Percentiles rank a stretch among this genome's conserved stretches.
These are phyloP conservation scores for Colletotrichum sp. DNA, from an alignment of 2,329 filamentous ascomycete genomes.

Conservation along the genomic window DNA sequence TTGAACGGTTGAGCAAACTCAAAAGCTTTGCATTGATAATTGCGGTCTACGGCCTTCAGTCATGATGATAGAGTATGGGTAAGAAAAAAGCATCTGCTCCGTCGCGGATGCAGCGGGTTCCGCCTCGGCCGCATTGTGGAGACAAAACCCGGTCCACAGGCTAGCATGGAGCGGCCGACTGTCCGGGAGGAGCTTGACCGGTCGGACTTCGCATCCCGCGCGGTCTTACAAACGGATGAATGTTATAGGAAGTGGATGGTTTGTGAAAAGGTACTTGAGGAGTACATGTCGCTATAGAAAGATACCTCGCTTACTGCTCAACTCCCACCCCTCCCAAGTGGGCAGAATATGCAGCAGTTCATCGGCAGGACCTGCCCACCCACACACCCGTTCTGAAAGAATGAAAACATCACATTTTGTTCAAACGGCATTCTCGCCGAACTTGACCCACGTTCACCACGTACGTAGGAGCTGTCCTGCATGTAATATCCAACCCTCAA, in stretches of 20 bases:
- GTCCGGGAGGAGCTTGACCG: background rate
- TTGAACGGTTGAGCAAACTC: conserved; percentile 26
- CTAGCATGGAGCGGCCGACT: background rate
- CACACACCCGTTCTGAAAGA: background rate
- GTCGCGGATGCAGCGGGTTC: background rate
- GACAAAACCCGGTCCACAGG: background rate
- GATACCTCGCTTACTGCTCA: background rate
- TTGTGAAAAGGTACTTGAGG: background rate
- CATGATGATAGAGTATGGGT: background rate
- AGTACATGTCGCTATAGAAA: background rate
- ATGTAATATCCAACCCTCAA: background rate
- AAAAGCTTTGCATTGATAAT: background rate
- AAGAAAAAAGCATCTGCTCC: background rate
- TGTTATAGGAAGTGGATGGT: background rate
- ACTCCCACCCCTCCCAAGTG: background rate
- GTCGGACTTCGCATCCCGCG: background rate
- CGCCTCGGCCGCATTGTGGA: background rate
- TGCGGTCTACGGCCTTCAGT: background rate
- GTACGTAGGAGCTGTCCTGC: background rate
- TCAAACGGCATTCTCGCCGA: background rate
- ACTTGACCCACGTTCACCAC: background rate
- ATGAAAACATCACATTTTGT: background rate
- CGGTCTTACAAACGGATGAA: background rate
- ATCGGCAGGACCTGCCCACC: background rate
- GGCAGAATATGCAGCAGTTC: background rate